Evolutionary conservation across 2,329 filamentous ascomycete genomes (phyloP), one percentile per base, ranked within the genome.

Genomic region (Teratosphaeriaceae sp.): DNA sequence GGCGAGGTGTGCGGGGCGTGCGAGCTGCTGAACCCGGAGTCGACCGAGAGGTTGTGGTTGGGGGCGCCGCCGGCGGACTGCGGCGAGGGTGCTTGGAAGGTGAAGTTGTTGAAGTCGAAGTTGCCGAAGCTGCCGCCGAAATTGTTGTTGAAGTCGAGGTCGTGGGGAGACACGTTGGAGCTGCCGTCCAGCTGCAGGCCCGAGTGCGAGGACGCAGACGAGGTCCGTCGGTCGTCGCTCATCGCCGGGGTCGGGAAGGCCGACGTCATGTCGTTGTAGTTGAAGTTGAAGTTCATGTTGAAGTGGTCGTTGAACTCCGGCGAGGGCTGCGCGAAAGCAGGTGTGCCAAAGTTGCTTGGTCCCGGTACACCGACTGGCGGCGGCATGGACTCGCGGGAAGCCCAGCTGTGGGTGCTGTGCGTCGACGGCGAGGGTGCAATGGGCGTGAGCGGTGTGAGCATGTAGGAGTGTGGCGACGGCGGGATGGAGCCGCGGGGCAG

Each of bases 91-190:
- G 52, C 44, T 49, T 51, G 63, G 16, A 67, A 68, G 45, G 66
- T 63, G 24, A 56, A 58, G 46, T 52, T 48, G 43, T 74, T 76
- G 57, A 84, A 82, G 42, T 80, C 77, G 57, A 84, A 82, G 43
- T 80, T 77, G 45, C 50, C 46, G 43, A 74, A 75, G 57, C 84
- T 82, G 43, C 80, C 77, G 45, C 50, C 47, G 43, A 74, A 75
- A 57, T 84, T 82, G 42, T 80, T 77, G 40, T 79, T 72, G 60
- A 82, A 84, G 5, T 71, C 71, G 39, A 77, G 75, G 53, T 78
- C 78, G 39, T 74, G 52, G 3, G 58, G 58, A 5, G 57, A 56
- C 9, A 68, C 57, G 34, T 57, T 67, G 33, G 62, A 61, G 36
- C 58, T 67, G 34, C 53, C 53, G 42, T 57, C 54, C 39, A 63